Conservation (phyloP, 768 basidiomycete genomes). For the Agaricus subrufescens region DNA sequence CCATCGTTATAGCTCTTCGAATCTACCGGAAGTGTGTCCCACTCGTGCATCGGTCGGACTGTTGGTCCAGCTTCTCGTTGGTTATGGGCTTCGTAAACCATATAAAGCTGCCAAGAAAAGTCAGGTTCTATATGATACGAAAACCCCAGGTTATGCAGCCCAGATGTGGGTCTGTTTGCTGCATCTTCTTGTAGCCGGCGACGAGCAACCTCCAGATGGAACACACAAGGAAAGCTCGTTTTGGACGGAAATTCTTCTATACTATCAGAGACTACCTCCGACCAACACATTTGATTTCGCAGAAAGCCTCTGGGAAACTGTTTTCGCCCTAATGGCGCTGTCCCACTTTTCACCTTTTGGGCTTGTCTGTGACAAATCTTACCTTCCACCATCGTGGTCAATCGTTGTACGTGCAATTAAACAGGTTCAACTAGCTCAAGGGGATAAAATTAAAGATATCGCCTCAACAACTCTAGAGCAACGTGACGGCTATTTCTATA, state of each 20-base stretch:
- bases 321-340: slow-evolving; percentile 6
- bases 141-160: slow-evolving; percentile 2
- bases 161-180: slow-evolving; percentile 10
- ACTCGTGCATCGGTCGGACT: slow-evolving; percentile 1
- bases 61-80: slow-evolving; percentile 2
- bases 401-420: slow-evolving; percentile 2
- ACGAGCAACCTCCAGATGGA: neutral
- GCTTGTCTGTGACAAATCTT: neutral
- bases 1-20: neutral
- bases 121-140: slow-evolving; percentile 1
- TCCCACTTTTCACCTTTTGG: slow-evolving; percentile 7
- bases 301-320: slow-evolving; percentile 1
- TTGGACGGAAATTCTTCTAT: neutral
- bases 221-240: neutral
- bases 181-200: slow-evolving; percentile 2
- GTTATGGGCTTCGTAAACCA: slow-evolving; percentile 4
- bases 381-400: slow-evolving; percentile 4
- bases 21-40: slow-evolving; percentile 1
- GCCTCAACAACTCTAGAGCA: neutral
- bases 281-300: slow-evolving; percentile 1
- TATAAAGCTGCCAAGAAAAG: neutral
- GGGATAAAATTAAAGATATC: neutral
- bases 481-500: slow-evolving; percentile 1
- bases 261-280: neutral
- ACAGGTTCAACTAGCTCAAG: slow-evolving; percentile 3